Conservation (phyloP, 2,329 filamentous ascomycete species). For the Gremmenia infestans region DNA sequence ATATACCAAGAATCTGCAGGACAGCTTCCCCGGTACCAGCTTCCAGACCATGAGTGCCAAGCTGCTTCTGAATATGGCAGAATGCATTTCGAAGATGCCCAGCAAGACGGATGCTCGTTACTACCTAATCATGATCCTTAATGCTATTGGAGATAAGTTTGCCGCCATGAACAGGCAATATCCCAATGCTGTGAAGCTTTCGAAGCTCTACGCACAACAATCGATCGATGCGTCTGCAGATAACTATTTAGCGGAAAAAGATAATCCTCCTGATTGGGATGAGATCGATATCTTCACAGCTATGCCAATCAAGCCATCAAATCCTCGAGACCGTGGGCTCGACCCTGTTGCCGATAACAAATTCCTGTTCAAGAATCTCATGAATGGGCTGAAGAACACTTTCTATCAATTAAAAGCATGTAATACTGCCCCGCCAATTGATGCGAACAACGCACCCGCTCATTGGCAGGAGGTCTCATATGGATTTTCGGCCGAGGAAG, state of each 20-base stretch:
- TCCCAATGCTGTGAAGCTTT: slow-evolving; percentile 89
- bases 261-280: slow-evolving; percentile 86
- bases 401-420: slow-evolving; percentile 93
- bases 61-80: slow-evolving; percentile 93
- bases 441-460: slow-evolving; percentile 70
- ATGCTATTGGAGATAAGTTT: slow-evolving; percentile 97
- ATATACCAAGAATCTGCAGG: slow-evolving; percentile 92
- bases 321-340: slow-evolving; percentile 79
- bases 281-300: slow-evolving; percentile 97
- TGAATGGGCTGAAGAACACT: slow-evolving; percentile 93
- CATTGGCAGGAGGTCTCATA: slow-evolving; percentile 97
- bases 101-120: slow-evolving; percentile 93
- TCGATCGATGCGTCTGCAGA: slow-evolving; percentile 60
- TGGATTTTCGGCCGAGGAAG: slow-evolving; percentile 95
- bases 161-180: slow-evolving; percentile 97
- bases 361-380: slow-evolving; percentile 92
- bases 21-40: slow-evolving; percentile 93
- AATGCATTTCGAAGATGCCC: slow-evolving; percentile 89
- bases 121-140: slow-evolving; percentile 93
- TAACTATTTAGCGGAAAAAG: slow-evolving; percentile 78
- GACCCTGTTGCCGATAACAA: slow-evolving; percentile 97
- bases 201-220: slow-evolving; percentile 68
- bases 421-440: slow-evolving; percentile 70
- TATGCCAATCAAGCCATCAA: slow-evolving; percentile 92
- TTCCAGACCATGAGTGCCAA: slow-evolving; percentile 99